Percentiles rank a stretch among this genome's conserved stretches.
Conservation (phyloP, 345 rosid genomes). For the Citrus reticulata region DNA sequence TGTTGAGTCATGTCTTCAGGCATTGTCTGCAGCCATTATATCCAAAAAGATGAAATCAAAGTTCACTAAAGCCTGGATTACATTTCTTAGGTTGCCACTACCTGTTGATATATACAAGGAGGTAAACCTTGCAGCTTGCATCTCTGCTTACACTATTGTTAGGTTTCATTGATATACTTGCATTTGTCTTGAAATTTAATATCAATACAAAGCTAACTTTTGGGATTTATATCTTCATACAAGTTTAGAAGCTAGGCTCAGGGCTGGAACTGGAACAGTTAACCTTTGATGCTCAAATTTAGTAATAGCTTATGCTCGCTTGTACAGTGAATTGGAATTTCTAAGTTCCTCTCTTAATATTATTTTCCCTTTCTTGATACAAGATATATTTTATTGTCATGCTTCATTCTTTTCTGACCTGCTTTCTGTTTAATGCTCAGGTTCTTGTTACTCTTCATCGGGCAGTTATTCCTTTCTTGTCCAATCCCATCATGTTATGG, state of each 20-base stretch:
- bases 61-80: constrained; percentile 88
- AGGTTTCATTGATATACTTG: not conserved
- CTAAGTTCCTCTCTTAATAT: not conserved
- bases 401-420: constrained; percentile 8
- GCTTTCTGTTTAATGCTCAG: constrained; percentile 40
- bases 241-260: not conserved
- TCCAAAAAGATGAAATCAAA: constrained; percentile 79
- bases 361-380: not conserved
- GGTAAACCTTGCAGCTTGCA: constrained; percentile 33
- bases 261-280: not conserved
- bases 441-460: constrained; percentile 74
- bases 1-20: constrained; percentile 32
- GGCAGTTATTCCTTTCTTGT: constrained; percentile 71
- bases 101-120: constrained; percentile 88
- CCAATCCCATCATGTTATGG: constrained; percentile 84
- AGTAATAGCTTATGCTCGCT: not conserved
- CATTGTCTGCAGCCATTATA: constrained; percentile 49
- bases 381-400: not conserved
- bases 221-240: not conserved
- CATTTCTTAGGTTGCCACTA: constrained; percentile 84
- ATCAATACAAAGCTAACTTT: not conserved
- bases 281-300: not conserved
- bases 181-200: not conserved
- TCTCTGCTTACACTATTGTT: not conserved
- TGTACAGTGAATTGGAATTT: not conserved